Base-by-base conservation (phyloP, 345 rosid genomes). In the Camelina sativa region DNA sequence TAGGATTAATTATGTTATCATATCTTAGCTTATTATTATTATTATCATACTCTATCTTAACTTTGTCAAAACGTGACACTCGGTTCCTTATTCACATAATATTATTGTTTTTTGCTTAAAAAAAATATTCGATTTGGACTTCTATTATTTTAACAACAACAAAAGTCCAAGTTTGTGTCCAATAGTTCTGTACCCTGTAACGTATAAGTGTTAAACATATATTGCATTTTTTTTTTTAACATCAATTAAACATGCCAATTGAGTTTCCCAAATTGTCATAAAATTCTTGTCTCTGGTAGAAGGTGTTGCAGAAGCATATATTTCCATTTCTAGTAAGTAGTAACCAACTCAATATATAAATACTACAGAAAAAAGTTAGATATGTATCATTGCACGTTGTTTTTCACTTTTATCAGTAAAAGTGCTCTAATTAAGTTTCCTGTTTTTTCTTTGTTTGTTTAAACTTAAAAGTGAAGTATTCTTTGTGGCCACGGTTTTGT, bases 401-500 rank as follows among this genome's bases (percentile, higher is more conserved):
- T 37, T 58, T 61, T 61, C 60, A 50, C 60, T 71, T 71, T 71
- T 48, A 15, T 53, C 10, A 51, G 19, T 37, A 37, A 51, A 62
- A 51, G 41, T 11, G 30, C 10, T 43, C 5, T 56, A 11, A 46
- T 5, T 56, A 11, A 46, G 25, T 10, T 32, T 46, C 15, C 11
- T 4, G 43, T 28, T 28, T n/a, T 1, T 57, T 8, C 5, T 47
- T 4, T 58, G 7, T 44, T 12, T 19, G 15, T 37, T 37, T 8
- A 9, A 37, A 37, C 10, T 8, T 11, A 11, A 13, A 11, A 47
- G 5, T 62, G 40, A 28, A 12, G n/a, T 7, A 62, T 65, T 25
- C 77, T 56, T 56, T 65, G 66, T 74, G 51, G 72, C 51, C 72
- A 74, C 72, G 66, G 65, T 25, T 58, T 58, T 28, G 13, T 9